Evolutionary conservation across 148 eudicot species (phyloP), one percentile per base, ranked within the genome.

Genomic region (Camellia sinensis): DNA sequence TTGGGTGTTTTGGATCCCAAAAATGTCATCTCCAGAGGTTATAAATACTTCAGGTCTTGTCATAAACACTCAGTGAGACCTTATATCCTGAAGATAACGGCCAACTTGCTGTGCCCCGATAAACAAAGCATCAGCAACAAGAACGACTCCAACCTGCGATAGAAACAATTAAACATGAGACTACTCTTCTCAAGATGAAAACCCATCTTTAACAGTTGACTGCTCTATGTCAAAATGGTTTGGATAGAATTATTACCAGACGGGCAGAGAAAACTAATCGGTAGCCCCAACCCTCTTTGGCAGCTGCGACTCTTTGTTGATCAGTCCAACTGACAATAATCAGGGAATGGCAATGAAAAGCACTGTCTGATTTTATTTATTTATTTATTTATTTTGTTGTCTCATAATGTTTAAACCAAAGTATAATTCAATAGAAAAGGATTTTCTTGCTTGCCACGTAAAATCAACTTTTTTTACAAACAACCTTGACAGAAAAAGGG

Each of bases 231-330:
- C 53, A 52, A 56, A 71, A n/a, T 22, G 60, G 83, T 63, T 19
- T 13, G 74, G 56, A 72, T 57, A 37, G 70, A 46, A 50, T 70
- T 41, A 17, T 75, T 86, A 95, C 99, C 97, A 92, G 71, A 54
- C 99, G 97, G 5, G 97, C 98, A 71, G 98, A 86, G 85, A 92
- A 95, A 76, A 89, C 92, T 79, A 95, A 78, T 80, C 97, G 85
- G 87, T 92, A 95, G 79, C 88, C 91, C 97, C 92, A 90, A 76
- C 99, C 98, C 86, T 95, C 97, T 83, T 85, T 91, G 59, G 99
- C 97, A 60, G 98, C 84, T 78, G 79, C 80, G 54, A 87, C 91
- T 85, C 98, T 91, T 84, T 96, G 99, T 81, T 93, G 99, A 83
- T 96, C 97, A 1, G 99, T 96, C 95, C 95, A 96, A 81, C 99